These are phyloP conservation scores for Oryza australiensis DNA, from an alignment of 176 grass and related monocot genomes.

Conservation along the genomic window DNA sequence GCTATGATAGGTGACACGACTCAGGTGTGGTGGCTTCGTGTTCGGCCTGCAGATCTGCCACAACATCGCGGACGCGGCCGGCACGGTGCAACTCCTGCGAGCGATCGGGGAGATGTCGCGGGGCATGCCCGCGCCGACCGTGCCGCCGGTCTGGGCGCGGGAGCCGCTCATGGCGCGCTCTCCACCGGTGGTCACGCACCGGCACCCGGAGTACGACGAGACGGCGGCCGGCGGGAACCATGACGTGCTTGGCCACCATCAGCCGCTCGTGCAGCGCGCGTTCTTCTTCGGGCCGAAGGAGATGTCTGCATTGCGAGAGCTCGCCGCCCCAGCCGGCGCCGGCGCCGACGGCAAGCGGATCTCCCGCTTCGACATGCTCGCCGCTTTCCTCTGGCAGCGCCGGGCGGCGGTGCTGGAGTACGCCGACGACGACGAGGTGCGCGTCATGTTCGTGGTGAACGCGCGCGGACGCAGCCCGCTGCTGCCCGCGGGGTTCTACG, in stretches of 20 bases:
- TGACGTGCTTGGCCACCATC: not conserved
- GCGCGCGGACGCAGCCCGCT: not conserved
- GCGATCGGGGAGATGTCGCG: conserved; percentile 25
- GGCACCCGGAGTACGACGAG: conserved; percentile 28
- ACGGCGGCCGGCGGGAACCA: not conserved
- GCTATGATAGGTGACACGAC: not conserved
- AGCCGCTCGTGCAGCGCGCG: conserved; percentile 9
- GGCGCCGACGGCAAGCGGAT: not conserved
- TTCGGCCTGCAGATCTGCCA: conserved; percentile 29
- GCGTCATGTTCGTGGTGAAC: conserved; percentile 35
- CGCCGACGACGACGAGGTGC: not conserved
- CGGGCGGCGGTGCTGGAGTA: conserved; percentile 30
- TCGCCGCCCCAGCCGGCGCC: not conserved
- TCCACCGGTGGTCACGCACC: conserved; percentile 17
- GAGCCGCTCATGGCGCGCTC: not conserved
- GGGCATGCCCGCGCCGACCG: conserved; percentile 2
- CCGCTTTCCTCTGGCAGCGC: conserved; percentile 30
- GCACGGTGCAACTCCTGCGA: conserved; percentile 14
- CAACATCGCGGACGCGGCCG: conserved; percentile 25
- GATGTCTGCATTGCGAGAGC: not conserved
- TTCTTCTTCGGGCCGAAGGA: conserved; percentile 39
- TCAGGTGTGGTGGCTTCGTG: conserved; percentile 29
- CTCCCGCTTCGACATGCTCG: conserved; percentile 34
- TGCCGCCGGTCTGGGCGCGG: conserved; percentile 23
- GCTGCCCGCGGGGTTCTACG: conserved; percentile 29